Percentiles rank a stretch among this genome's conserved stretches.
phyloP scores from a whole-genome alignment of 192 early-diverging fungal species.

The Phlyctochytrium planicorne region DNA sequence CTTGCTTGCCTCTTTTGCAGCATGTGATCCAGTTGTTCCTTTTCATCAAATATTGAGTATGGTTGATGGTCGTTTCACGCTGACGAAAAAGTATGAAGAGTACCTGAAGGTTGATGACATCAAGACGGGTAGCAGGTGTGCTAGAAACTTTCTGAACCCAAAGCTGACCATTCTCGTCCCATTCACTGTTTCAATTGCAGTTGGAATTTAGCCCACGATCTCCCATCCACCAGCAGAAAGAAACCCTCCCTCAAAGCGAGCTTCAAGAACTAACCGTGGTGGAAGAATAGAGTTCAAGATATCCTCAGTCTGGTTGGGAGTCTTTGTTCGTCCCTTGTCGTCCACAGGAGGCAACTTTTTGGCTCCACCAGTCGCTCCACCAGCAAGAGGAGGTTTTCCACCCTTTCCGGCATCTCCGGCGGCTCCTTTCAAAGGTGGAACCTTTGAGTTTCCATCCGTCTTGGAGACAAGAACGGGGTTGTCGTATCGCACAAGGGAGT shows the following conservation, averaged over 20 bases:
- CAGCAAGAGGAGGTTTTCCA: constrained; percentile 26
- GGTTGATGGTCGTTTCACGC: not conserved
- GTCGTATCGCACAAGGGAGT: constrained; percentile 61
- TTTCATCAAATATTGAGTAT: constrained; percentile 6
- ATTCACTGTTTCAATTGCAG: constrained; percentile 56
- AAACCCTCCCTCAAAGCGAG: not conserved
- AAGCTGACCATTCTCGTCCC: constrained; percentile 62
- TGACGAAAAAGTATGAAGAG: too few relatives aligned
- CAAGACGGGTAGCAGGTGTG: constrained; percentile 58
- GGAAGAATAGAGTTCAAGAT: constrained; percentile 64
- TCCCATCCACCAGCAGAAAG: too few relatives aligned
- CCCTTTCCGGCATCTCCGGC: constrained; percentile 8
- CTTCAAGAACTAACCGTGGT: constrained; percentile 49
- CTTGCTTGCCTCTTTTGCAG: constrained; percentile 65
- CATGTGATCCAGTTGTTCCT: constrained; percentile 68
- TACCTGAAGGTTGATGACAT: constrained; percentile 56
- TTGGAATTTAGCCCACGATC: too few relatives aligned
- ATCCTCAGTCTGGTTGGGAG: constrained; percentile 63
- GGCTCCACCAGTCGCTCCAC: constrained; percentile 12
- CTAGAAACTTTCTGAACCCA: constrained; percentile 66
- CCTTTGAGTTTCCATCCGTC: constrained; percentile 37
- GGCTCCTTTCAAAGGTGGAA: constrained; percentile 26
- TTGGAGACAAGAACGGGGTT: constrained; percentile 60
- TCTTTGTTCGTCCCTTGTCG: constrained; percentile 57
- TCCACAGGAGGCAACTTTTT: constrained; percentile 62